Conservation (phyloP, 176 grass and related monocot species). For the Aegilops speltoides region DNA sequence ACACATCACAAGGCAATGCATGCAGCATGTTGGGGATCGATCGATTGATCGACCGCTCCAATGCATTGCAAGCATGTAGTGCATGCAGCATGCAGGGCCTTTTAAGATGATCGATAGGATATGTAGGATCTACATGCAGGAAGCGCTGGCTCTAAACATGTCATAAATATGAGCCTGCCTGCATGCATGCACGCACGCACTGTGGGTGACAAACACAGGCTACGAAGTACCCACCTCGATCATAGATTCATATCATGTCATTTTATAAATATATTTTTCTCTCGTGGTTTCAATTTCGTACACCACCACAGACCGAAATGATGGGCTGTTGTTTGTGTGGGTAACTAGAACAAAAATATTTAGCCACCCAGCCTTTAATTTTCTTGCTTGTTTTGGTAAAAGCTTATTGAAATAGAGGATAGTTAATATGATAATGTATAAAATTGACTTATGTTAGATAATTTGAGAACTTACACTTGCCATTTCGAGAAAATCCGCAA, state of each 20-base stretch:
- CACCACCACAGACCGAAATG: not conserved
- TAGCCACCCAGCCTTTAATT: too few relatives aligned
- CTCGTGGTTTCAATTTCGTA: not conserved
- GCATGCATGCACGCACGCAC: constrained; percentile 43
- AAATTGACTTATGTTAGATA: too few relatives aligned
- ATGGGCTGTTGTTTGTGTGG: not conserved
- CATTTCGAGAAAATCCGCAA: too few relatives aligned
- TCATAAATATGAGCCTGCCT: constrained; percentile 54
- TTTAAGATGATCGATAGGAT: constrained; percentile 18
- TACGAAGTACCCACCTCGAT: constrained; percentile 27
- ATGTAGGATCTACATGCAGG: constrained; percentile 32
- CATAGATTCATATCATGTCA: not conserved
- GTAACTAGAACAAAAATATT: not conserved
- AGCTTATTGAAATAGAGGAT: too few relatives aligned
- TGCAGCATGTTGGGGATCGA: constrained; percentile 19
- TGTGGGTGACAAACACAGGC: constrained; percentile 45
- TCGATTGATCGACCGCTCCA: constrained; percentile 18
- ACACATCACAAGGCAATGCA: not conserved
- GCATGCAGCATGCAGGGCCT: not conserved
- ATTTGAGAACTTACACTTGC: too few relatives aligned
- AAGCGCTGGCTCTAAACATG: constrained; percentile 32
- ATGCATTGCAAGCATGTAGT: constrained; percentile 26
- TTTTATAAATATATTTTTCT: not conserved
- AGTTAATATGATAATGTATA: too few relatives aligned
- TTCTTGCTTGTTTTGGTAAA: too few relatives aligned